Percentiles rank a stretch among this genome's conserved stretches.
These are phyloP conservation scores for Anaeromyces robustus DNA, from an alignment of 192 early-diverging fungal genomes.

Conservation along the genomic window DNA sequence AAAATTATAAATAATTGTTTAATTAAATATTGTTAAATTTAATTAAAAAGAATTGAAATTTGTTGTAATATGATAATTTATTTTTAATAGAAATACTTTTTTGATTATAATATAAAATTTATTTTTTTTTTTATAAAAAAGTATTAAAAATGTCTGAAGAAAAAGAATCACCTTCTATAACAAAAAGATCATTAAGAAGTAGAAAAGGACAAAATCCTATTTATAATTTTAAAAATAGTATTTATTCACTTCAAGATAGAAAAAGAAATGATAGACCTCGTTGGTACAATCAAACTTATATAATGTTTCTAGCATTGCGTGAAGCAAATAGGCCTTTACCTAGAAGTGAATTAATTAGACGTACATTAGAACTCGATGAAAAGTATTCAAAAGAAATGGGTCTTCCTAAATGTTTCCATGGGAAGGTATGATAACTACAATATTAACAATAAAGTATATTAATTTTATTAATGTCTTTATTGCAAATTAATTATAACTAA, in stretches of 20 bases:
- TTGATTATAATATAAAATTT: no score
- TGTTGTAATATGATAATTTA: no score
- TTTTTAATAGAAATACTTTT: no score
- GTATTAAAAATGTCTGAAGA: background rate
- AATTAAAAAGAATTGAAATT: no score
- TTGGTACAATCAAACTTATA: slow-evolving; percentile 83
- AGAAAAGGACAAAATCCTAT: background rate
- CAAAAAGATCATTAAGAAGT: background rate
- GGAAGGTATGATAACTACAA: slow-evolving; percentile 62
- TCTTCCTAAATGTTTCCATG: slow-evolving; percentile 66
- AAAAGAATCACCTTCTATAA: background rate
- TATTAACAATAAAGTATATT: no score
- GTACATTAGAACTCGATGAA: slow-evolving; percentile 60
- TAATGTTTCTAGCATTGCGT: slow-evolving; percentile 66
- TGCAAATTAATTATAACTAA: no score
- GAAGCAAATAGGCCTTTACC: slow-evolving; percentile 48
- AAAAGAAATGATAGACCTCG: slow-evolving; percentile 25
- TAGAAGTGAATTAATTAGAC: slow-evolving; percentile 53
- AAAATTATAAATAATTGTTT: no score
- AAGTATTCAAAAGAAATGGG: slow-evolving; percentile 52
- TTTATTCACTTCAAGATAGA: background rate
- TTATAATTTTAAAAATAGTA: background rate
- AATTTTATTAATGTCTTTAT: no score
- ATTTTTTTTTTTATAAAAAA: no score
- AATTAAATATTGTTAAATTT: no score